Evolutionary conservation across 2,329 filamentous ascomycete genomes (phyloP), one percentile per base, ranked within the genome.

Genomic region (Fusarium duplospermum): DNA sequence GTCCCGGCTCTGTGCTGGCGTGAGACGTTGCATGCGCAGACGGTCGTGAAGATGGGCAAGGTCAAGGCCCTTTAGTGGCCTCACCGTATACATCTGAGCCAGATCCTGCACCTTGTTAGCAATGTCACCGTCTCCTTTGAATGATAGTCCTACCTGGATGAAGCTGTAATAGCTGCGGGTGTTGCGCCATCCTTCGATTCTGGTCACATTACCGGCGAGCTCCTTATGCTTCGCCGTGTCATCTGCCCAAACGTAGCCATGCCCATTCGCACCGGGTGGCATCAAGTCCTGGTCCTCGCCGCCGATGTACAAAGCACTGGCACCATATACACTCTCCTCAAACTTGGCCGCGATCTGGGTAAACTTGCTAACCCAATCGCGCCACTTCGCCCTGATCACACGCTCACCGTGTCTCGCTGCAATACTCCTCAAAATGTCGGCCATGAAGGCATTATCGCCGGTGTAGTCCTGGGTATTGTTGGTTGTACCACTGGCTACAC

Each of bases 131-230:
- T 24, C 29, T 16, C 4, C 22, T 31, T 20, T 10, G 18, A 2
- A 18, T 9, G 27, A 6, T 18, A 11, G 6, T 58, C 86, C 77
- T 83, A 92, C 94, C 86, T 97, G 94, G 73, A 98, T 96, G 80
- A 94, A 98, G 75, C 94, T 95, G 84, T 97, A 98, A 81, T 99
- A 99, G 79, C 94, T 97, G 70, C 96, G 89, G 1, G 96, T 98
- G 73, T 94, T 97, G 76, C 96, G 91, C 96, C 96, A 99, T 66
- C 96, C 96, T 84, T 99, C 96, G 71, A 99, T 97, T 66, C 96
- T 89, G 66, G 94, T 94, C 56, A 96, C 94, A 70, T 97, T 98
- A 4, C 95, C 96, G 18, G 95, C 93, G 40, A 99, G 89, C 83
- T 99, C 96, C 77, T 92, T 93, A 77, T 93, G 89, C 83, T 94